Evolutionary conservation across 2,329 filamentous ascomycete genomes (phyloP), one percentile per base, ranked within the genome.

Genomic region (Colletotrichum theobromicola): DNA sequence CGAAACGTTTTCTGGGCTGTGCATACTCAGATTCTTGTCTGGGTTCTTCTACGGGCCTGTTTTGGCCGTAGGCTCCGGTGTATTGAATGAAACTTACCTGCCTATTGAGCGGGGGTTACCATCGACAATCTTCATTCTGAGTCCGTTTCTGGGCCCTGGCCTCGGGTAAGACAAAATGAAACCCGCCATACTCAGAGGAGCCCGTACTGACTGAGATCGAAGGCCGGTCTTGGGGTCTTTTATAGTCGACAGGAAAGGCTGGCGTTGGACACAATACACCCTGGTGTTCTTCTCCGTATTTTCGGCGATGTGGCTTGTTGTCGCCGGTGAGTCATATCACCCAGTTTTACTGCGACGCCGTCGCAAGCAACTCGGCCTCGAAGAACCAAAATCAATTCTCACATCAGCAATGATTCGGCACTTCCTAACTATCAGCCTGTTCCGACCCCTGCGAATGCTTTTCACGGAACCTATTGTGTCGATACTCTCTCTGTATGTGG

Each of bases 381-480:
- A 53, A 15, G 50, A 53, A 53, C 80, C 0, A 80, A 83, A 0
- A 21, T 82, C 8, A 77, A 76, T 21, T n/a, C 74, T 1, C 68
- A 50, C 16, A 50, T 66, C 16, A n/a, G 26, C 28, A 37, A 32
- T 10, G 87, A 88, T 72, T 73, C 87, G 7, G 81, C 85, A 0
- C 80, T 86, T 3, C 86, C 86, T 4, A 79, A 90, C 4, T 74
- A 89, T 21, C 84, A 90, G 15, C 90, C 90, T 0, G 26, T 91
- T 4, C 85, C 87, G 61, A 24, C 46, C 46, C 46, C n/a, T 53
- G 2, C n/a, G 46, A 18, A 91, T 94, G 86, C 84, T 93, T 7
- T 79, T 91, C 57, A 87, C 88, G 2, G 92, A 94, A 77, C 91
- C 91, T 2, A 92, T 94, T 37, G 88, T 93, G 4, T 87, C 88